Evolutionary conservation across 225 moss, liverwort and hornwort species (phyloP).

Genomic region (Antitrichia curtipendula): DNA sequence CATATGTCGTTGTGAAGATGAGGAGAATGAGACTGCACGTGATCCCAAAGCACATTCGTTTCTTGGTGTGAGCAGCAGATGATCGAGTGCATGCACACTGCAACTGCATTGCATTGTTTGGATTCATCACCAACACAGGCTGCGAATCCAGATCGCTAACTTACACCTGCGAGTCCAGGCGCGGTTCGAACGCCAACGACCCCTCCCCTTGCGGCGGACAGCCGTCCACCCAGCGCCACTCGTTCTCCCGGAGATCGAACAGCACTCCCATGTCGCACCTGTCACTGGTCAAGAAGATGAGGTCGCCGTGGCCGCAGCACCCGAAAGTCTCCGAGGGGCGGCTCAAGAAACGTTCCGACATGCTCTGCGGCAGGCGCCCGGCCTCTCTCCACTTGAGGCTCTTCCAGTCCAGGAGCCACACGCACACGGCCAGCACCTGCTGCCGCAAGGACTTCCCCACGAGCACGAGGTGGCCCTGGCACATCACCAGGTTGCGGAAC

Average conservation of each 20-base stretch:
- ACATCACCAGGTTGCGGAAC: constrained; percentile 19
- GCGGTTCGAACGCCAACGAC: constrained; percentile 5
- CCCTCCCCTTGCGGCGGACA: neutral
- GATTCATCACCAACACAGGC: neutral
- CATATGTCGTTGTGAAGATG: neutral
- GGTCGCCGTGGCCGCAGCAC: constrained; percentile 16
- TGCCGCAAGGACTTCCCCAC: constrained; percentile 21
- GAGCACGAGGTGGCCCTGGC: constrained; percentile 12
- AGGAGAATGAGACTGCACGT: neutral
- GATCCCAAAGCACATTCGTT: neutral
- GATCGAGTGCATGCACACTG: neutral
- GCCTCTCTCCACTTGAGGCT: constrained; percentile 19
- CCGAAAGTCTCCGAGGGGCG: constrained; percentile 15
- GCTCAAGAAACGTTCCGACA: constrained; percentile 6
- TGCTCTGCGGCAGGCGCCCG: constrained; percentile 9
- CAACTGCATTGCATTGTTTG: neutral
- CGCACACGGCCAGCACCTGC: constrained; percentile 16
- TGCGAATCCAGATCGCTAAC: neutral
- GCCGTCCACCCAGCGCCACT: constrained; percentile 17
- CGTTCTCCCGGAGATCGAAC: constrained; percentile 2
- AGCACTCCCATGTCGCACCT: constrained; percentile 8
- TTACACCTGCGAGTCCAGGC: constrained; percentile 27
- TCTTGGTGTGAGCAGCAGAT: neutral
- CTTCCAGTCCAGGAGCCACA: constrained; percentile 24
- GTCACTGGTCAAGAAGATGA: constrained; percentile 16